Evolutionary conservation across 2,329 filamentous ascomycete species (phyloP), one percentile per base, ranked within the genome.

Genomic region (Lasiodiplodia sp.): DNA sequence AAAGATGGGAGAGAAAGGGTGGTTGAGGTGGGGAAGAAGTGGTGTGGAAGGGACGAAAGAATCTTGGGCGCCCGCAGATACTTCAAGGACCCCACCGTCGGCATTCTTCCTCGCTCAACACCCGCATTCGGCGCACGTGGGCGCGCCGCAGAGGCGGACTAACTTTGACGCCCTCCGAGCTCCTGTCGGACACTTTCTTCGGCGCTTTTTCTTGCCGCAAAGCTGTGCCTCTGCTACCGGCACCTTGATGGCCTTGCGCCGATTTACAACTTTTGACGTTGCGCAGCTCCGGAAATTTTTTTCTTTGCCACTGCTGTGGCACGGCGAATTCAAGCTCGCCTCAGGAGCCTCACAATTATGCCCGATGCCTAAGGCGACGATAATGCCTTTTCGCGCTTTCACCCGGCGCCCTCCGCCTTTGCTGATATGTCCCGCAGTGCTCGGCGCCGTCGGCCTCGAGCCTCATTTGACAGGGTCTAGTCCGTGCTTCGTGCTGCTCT

Each of bases 41-140:
- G 63, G 68, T 64, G 56, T 38, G 40, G 56, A 31, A 63, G 44
- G 40, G 58, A 37, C 58, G 60, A 64, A 64, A 64, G 60, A 64
- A 64, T 52, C 44, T 64, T 64, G 60, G 60, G 60, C 60, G 60
- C 28, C 60, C 44, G 60, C 60, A 64, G 60, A 64, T 64, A 64
- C 60, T 64, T 64, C 60, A 64, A 64, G 60, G 60, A 64, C 60
- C 60, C 60, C 60, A 64, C 60, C 60, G 31, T 64, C 60, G 60
- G 60, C 60, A 52, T 52, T 64, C 28, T 47, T 47, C 60, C 23
- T 38, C 28, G 60, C 47, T 31, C 31, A 37, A 51, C 47, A 64
- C 60, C 47, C 47, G 60, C 60, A 37, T 64, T 52, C 60, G 60
- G 44, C 31, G 60, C 60, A 64, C 60, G 60, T 52, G 60, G 60